A percentile compares a stretch with the other conserved stretches of the same genome.
Evolutionary conservation across 2,329 filamentous ascomycete species (phyloP).

Genomic region (Clarireedia monteithiana): DNA sequence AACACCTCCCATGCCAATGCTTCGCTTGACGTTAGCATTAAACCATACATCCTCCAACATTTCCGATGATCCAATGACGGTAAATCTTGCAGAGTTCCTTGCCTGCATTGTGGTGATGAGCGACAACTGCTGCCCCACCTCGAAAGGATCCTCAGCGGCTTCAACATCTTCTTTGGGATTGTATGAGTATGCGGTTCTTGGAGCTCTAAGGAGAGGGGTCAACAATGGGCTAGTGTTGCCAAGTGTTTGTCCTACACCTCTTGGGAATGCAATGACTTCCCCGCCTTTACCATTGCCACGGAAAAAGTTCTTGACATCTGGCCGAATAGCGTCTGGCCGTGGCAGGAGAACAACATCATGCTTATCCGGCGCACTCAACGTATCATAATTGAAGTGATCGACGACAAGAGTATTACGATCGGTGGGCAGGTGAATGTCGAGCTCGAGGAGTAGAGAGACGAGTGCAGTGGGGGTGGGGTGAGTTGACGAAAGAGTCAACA

Average conservation of each 20-base stretch:
- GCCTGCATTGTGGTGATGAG: slow-evolving; percentile 85
- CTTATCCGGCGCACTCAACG: slow-evolving; percentile 63
- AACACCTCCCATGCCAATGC: slow-evolving; percentile 32
- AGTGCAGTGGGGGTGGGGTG: slow-evolving; percentile 64
- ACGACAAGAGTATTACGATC: slow-evolving; percentile 82
- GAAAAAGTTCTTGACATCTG: slow-evolving; percentile 73
- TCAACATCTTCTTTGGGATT: slow-evolving; percentile 80
- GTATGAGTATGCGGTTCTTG: slow-evolving; percentile 84
- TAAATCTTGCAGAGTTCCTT: slow-evolving; percentile 85
- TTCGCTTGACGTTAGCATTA: slow-evolving; percentile 60
- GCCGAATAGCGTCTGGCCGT: slow-evolving; percentile 54
- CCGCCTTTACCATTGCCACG: slow-evolving; percentile 44
- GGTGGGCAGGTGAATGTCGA: slow-evolving; percentile 80
- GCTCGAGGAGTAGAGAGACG: slow-evolving; percentile 71
- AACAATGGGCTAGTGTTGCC: slow-evolving; percentile 69
- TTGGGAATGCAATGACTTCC: slow-evolving; percentile 70
- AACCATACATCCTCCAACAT: slow-evolving; percentile 88
- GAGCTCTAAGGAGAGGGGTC: slow-evolving; percentile 73
- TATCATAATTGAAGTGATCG: slow-evolving; percentile 94
- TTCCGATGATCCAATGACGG: slow-evolving; percentile 78
- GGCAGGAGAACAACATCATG: slow-evolving; percentile 85
- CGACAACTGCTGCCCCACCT: slow-evolving; percentile 72
- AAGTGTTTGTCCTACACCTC: slow-evolving; percentile 71
- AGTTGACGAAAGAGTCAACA: slow-evolving; percentile 73
- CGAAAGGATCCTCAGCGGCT: slow-evolving; percentile 73